Base-by-base conservation (phyloP, 495 filamentous ascomycete genomes). In the Tuber aestivum region DNA sequence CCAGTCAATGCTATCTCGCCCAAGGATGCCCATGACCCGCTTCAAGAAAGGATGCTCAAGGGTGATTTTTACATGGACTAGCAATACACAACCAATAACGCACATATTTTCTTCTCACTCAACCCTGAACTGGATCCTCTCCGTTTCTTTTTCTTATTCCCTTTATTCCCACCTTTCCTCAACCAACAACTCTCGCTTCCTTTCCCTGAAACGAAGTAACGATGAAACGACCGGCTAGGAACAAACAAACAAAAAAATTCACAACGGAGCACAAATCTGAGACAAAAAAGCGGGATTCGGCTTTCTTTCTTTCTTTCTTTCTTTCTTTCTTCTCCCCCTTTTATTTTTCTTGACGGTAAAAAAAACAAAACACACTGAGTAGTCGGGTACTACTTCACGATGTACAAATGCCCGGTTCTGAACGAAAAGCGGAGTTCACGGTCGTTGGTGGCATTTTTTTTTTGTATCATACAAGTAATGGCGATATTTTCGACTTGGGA, bases 21-120 rank as follows among this genome's bases (percentile, higher is more conserved):
- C 48, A 76, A 77, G 75, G 89, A 87, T 74, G 91, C 93, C 83
- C 93, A 94, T 21, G 95, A 99, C 85, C 90, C 90, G 79, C 94
- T 97, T 86, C 93, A 97, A 85, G 95, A 99, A 87, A 89, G 97
- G 77, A 97, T 99, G 78, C 86, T 99, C 75, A 94, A 96, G 84
- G 95, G 95, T 44, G 95, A 99, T 80, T 97, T 99, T 82, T 94
- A 94, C 85, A 97, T 98, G 94, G 95, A 99, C 82, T 99, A 87
- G 87, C 14, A 2, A n/a, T 10, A 56, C 50, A 56, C 50, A 56
- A 27, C 3, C n/a, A 27, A 56, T 8, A 9, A 56, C n/a, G 6
- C n/a, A 65, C 27, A 14, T 65, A 65, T 12, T 18, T 65, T 32
- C 56, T 65, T 65, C 27, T 18, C 27, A 32, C 56, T 5, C 10